phyloP scores from a whole-genome alignment of 306 rosid species.

The Pyrus bretschneideri region DNA sequence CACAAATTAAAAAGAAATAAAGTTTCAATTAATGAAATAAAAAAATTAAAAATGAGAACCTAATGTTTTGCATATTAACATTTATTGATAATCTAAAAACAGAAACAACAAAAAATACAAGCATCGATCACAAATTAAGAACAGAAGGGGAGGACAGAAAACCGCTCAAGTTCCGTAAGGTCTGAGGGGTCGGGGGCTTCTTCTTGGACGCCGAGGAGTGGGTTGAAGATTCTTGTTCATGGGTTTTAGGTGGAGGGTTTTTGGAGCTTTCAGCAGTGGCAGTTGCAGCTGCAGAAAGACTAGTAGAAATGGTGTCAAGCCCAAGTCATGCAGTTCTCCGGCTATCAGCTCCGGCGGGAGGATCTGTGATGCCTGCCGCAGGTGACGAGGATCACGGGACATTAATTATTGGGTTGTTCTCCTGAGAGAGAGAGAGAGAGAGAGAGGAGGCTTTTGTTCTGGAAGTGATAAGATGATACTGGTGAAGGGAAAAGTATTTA shows the following conservation, averaged over 20 bases:
- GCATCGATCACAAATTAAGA: neutral
- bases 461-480: neutral
- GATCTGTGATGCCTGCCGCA: slow-evolving; percentile 20
- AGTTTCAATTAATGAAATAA: too few relatives aligned
- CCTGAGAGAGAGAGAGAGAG: too few relatives aligned
- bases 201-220: neutral
- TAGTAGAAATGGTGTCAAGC: neutral
- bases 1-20: too few relatives aligned
- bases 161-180: slow-evolving; percentile 5
- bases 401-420: neutral
- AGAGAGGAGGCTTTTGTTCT: neutral
- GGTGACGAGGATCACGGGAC: slow-evolving; percentile 22
- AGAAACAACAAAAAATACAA: neutral
- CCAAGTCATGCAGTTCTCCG: slow-evolving; percentile 6
- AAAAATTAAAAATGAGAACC: too few relatives aligned
- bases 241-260: neutral
- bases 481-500: neutral
- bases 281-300: neutral
- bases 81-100: neutral
- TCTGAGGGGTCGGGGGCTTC: slow-evolving; percentile 15
- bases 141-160: too few relatives aligned
- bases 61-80: too few relatives aligned
- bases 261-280: neutral
- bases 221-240: neutral
- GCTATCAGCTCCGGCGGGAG: slow-evolving; percentile 14